Percentiles rank a stretch among this genome's conserved stretches.
Conservation (phyloP, 495 filamentous ascomycete species). For the Jackrogersella minutella region DNA sequence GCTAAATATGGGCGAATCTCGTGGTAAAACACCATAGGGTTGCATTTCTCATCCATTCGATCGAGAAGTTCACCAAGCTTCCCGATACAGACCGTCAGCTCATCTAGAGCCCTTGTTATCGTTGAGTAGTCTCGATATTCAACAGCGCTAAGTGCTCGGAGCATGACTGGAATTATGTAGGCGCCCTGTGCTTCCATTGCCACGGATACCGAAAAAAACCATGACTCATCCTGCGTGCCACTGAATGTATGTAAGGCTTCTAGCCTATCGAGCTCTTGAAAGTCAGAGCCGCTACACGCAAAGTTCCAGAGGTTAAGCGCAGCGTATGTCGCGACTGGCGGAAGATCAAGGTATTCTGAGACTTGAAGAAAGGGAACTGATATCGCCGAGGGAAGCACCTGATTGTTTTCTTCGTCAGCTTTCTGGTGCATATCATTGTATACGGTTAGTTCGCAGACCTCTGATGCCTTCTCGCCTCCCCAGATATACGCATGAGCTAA, state of each 20-base stretch:
- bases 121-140: slow-evolving; percentile 63
- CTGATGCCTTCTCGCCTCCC: slow-evolving; percentile 46
- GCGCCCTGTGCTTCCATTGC: slow-evolving; percentile 92
- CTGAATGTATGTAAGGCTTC: slow-evolving; percentile 85
- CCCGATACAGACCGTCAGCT: slow-evolving; percentile 74
- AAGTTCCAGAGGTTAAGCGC: slow-evolving; percentile 93
- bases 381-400: slow-evolving; percentile 74
- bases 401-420: slow-evolving; percentile 1
- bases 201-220: slow-evolving; percentile 95
- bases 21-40: slow-evolving; percentile 92
- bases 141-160: slow-evolving; percentile 76
- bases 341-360: slow-evolving; percentile 79
- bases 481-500: slow-evolving; percentile 92
- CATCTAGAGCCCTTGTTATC: slow-evolving; percentile 69
- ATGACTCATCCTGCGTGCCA: slow-evolving; percentile 90
- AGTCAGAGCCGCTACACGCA: slow-evolving; percentile 68
- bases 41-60: slow-evolving; percentile 90
- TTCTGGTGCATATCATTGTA: background rate
- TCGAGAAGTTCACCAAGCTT: slow-evolving; percentile 72
- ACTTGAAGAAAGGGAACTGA: slow-evolving; percentile 81
- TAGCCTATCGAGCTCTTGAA: slow-evolving; percentile 76
- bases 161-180: slow-evolving; percentile 79
- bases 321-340: slow-evolving; percentile 90
- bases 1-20: slow-evolving; percentile 91
- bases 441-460: slow-evolving; percentile 34